These are phyloP conservation scores for Trametes cingulata DNA, from an alignment of 768 basidiomycete genomes.

Conservation along the genomic window DNA sequence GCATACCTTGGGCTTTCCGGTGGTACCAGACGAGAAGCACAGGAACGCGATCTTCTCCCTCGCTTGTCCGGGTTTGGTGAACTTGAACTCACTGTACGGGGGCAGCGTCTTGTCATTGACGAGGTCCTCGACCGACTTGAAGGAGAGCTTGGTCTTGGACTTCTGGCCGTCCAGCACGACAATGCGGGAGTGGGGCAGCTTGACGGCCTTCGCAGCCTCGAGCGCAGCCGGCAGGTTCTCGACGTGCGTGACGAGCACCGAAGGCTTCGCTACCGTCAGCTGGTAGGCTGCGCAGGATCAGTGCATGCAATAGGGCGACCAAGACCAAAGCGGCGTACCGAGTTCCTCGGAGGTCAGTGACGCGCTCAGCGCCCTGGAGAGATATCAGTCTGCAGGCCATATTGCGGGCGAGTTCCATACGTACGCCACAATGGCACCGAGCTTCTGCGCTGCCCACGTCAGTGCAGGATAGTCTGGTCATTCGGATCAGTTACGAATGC, in stretches of 20 bases:
- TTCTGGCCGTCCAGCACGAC: slow-evolving; percentile 24
- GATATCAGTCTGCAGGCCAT: not conserved
- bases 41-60: slow-evolving; percentile 21
- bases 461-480: slow-evolving; percentile 15
- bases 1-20: slow-evolving; percentile 24
- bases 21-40: slow-evolving; percentile 25
- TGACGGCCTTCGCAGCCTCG: slow-evolving; percentile 22
- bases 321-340: not conserved
- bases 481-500: no score
- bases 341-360: slow-evolving; percentile 11
- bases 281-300: slow-evolving; percentile 25
- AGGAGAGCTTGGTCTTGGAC: not conserved
- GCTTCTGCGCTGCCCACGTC: slow-evolving; percentile 15
- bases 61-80: slow-evolving; percentile 12
- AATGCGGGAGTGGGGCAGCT: slow-evolving; percentile 24
- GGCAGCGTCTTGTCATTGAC: slow-evolving; percentile 1
- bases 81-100: not conserved
- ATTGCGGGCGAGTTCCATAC: not conserved
- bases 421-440: slow-evolving; percentile 21
- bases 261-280: slow-evolving; percentile 26
- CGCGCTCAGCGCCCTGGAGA: slow-evolving; percentile 5
- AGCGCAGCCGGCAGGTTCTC: slow-evolving; percentile 22
- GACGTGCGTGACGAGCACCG: slow-evolving; percentile 27
- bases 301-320: not conserved
- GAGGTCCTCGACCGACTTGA: slow-evolving; percentile 7